Evolutionary conservation across 169 alveolate species (phyloP), one percentile per base, ranked within the genome.

Genomic region (Plasmodium cynomolgi): DNA sequence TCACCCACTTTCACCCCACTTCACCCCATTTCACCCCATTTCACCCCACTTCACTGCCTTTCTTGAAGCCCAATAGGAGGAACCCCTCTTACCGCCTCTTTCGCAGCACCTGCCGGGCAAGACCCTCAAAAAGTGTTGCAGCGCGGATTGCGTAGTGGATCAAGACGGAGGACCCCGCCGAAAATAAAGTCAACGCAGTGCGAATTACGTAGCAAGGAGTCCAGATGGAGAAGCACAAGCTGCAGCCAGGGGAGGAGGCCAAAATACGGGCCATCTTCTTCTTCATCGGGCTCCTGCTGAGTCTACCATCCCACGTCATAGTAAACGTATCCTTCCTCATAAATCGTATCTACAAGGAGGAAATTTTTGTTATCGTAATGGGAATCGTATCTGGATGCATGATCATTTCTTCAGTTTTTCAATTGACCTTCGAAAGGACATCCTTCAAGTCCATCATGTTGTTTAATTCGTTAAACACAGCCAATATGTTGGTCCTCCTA

Each of bases 271-370:
- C 39, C 17, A 79, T 88, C 15, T 88, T 88, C 71, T 88, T 88
- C 44, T 79, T 88, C 17, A 54, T 88, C 62, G 93, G 93, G 26
- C 44, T 88, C 26, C 74, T 88, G 13, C 50, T 88, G 31, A 79
- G 83, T 9, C 71, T 88, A 37, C 93, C 93, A 1, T 79, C 93
- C 1, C 81, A 88, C n/a, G 82, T 79, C 17, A 33, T 88, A 37
- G 84, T 88, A 2, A 88, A 88, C 31, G 88, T 88, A 26, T 88
- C 93, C 13, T 88, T 88, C 72, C 81, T 88, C 34, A 88, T 88
- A 37, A 88, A 88, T 17, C 44, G 47, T 7, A 79, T 88, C 47
- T 88, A 88, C 34, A 33, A 79, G 1, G 93, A 79, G 82, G 83
- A 79, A 41, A 77, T 88, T 11, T 77, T 54, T 23, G 84, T 88